phyloP scores from a whole-genome alignment of 805 yeast species.

The Osmozyma mogii region DNA sequence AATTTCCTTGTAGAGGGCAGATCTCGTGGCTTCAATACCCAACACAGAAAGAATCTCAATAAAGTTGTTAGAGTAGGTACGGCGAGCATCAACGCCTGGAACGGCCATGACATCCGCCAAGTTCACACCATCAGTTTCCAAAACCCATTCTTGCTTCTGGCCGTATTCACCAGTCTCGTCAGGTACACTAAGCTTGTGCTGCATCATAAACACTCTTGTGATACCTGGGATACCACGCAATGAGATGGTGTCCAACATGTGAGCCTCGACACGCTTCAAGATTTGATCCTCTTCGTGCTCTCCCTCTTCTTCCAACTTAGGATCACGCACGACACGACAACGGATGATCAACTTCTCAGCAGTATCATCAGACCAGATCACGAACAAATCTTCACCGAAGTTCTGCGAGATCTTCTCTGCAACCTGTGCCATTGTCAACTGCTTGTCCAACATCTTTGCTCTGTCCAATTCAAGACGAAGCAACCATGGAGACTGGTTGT shows the following conservation, averaged over 20 bases:
- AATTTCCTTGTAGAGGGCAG: constrained; percentile 89
- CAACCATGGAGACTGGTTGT: constrained; percentile 97
- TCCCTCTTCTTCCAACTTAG: constrained; percentile 88
- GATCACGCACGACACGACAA: constrained; percentile 97
- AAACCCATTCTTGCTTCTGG: constrained; percentile 93
- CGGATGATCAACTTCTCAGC: constrained; percentile 95
- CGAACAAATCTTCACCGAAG: constrained; percentile 91
- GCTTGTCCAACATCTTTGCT: constrained; percentile 98
- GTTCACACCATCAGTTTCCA: constrained; percentile 98
- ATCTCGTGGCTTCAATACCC: constrained; percentile 98
- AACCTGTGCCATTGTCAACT: constrained; percentile 95
- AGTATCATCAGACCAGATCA: constrained; percentile 98
- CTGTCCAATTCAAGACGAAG: constrained; percentile 94
- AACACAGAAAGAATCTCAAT: constrained; percentile 90
- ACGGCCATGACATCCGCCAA: constrained; percentile 91
- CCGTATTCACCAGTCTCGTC: constrained; percentile 79
- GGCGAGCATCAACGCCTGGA: constrained; percentile 85
- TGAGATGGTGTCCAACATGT: constrained; percentile 91
- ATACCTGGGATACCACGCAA: constrained; percentile 95
- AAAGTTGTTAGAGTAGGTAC: constrained; percentile 94
- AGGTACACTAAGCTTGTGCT: constrained; percentile 63
- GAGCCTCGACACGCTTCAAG: constrained; percentile 88
- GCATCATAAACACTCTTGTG: constrained; percentile 84
- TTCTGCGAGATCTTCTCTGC: constrained; percentile 91
- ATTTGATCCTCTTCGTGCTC: constrained; percentile 97